Base-by-base conservation (phyloP, 2,329 filamentous ascomycete genomes). In the Trichoderma sp. region DNA sequence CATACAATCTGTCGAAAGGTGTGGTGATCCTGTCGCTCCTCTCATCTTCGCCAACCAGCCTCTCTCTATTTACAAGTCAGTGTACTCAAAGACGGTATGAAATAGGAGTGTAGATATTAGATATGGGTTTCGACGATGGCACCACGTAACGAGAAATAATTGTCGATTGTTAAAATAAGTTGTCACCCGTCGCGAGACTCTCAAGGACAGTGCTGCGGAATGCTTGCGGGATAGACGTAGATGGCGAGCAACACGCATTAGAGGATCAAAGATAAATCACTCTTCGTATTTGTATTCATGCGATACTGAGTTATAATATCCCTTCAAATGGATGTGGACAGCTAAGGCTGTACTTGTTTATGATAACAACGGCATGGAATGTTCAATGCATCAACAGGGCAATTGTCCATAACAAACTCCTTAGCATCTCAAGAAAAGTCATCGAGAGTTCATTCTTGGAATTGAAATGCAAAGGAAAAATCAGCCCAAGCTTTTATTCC, bases 401-500 rank as follows among this genome's bases (percentile, higher is more conserved):
- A 55, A 8, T n/a, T 16, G 24, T 27, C 52, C 14, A 27, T 5
- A 14, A 31, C 8, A 1, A 24, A 24, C 24, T 19, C 3, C 29
- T 13, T 4, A 16, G 0, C 14, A 7, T 29, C 27, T 27, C 5
- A 19, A 24, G 3, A 29, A 14, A 8, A 29, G 13, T 55, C 24
- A 55, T 14, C 2, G 5, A 7, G 13, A 16, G 7, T 16, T 16
- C 24, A 27, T 31, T 3, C 5, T 2, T 55, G 27, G 6, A 55
- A 24, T 19, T 31, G 14, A 33, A 24, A 24, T 43, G 35, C 52
- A 55, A 37, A 55, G 49, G 29, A 27, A 49, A 21, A 56, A 56
- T 21, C 61, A 64, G 47, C 19, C 62, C 33, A 13, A 65, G 49
- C 62, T 65, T 65, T 65, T 65, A 66, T 58, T 58, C 63, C 63